A percentile compares a stretch with the other conserved stretches of the same genome.
Conservation (phyloP, 139 green algal species). For the Marvania coccoides region DNA sequence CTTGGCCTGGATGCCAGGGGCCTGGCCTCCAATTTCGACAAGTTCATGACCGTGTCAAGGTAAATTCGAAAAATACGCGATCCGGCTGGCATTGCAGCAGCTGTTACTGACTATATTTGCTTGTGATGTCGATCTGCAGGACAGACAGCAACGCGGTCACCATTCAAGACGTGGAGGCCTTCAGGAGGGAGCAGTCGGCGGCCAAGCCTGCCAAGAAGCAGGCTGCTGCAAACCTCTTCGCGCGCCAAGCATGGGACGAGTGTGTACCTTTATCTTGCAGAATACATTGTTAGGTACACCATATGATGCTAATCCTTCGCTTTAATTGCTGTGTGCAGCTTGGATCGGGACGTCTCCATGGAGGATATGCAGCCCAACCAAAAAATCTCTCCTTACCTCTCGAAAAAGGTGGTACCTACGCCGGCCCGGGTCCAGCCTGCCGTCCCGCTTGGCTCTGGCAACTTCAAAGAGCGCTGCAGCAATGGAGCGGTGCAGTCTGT, state of each 20-base stretch:
- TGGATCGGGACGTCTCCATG: neutral
- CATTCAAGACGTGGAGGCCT: constrained; percentile 14
- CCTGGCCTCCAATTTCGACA: constrained; percentile 19
- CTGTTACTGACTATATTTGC: too few species aligned
- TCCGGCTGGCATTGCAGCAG: too few species aligned
- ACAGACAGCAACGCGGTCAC: neutral
- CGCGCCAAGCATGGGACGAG: constrained; percentile 3
- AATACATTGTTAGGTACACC: constrained; percentile 4
- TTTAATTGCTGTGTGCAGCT: constrained; percentile 5
- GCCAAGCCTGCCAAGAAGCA: neutral
- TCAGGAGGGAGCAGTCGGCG: neutral
- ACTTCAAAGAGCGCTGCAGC: constrained; percentile 17
- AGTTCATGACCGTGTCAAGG: constrained; percentile 25
- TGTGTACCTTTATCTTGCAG: constrained; percentile 1
- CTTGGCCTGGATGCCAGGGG: constrained; percentile 13
- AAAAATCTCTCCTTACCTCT: constrained; percentile 25
- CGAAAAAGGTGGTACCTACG: neutral
- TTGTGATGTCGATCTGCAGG: constrained; percentile 1
- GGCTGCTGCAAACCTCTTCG: neutral
- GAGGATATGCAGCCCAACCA: constrained; percentile 1
- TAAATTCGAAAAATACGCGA: constrained; percentile 1
- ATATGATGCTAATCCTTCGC: neutral
- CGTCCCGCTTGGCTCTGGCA: constrained; percentile 2
- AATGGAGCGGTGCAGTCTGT: neutral
- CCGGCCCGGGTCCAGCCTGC: neutral